These are phyloP conservation scores for Musa troglodytarum DNA, from an alignment of 176 grass and related monocot species.

Conservation along the genomic window DNA sequence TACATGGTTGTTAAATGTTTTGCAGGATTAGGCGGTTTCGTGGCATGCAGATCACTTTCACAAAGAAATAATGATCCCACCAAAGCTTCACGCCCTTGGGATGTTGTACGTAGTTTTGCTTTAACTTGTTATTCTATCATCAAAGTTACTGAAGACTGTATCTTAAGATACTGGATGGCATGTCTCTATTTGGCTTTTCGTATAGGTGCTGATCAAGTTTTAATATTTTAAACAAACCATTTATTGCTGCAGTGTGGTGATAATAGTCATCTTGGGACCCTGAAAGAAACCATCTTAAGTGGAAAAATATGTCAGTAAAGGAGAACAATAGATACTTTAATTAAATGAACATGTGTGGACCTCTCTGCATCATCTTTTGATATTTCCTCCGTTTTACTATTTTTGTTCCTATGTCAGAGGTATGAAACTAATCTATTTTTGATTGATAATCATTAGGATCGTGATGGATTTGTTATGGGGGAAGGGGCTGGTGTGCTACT, in stretches of 20 bases:
- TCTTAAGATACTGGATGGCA: neutral
- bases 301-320: neutral
- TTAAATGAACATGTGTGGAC: neutral
- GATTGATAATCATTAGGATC: constrained; percentile 35
- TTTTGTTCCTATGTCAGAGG: neutral
- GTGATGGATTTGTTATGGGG: constrained; percentile 99
- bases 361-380: too few species aligned
- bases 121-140: neutral
- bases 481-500: constrained; percentile 94
- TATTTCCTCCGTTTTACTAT: neutral
- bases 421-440: neutral
- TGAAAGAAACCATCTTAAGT: neutral
- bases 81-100: constrained; percentile 96
- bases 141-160: neutral
- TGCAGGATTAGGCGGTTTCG: constrained; percentile 96
- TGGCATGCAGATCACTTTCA: constrained; percentile 95
- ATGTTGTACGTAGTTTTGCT: constrained; percentile 48
- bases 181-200: neutral
- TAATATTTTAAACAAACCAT: neutral
- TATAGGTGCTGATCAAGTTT: neutral
- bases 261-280: neutral
- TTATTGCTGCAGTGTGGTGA: neutral
- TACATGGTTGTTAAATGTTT: neutral
- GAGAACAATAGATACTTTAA: neutral
- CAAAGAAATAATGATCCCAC: constrained; percentile 91